Base-by-base conservation (phyloP, 2,329 filamentous ascomycete species). In the Alternaria sp. region DNA sequence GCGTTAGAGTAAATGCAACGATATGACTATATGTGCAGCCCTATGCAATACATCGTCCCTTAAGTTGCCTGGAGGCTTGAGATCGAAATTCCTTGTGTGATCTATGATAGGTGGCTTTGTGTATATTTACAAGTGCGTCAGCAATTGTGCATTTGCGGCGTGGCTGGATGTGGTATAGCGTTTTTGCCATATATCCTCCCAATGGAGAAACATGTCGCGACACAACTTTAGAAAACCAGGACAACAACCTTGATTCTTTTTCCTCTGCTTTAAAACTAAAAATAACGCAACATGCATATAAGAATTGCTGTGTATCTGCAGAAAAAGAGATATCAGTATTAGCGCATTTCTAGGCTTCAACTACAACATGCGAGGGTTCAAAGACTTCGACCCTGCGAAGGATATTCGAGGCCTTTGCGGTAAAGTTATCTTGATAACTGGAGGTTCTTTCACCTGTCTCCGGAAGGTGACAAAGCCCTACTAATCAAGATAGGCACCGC, bases 401-500 rank as follows among this genome's bases (percentile, higher is more conserved):
- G 63, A 70, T 14, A 68, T 73, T n/a, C 60, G 61, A 8, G 59
- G 58, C 11, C 60, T 69, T 11, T 26, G 49, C 13, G 68, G 67
- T 5, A 70, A 70, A 50, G 60, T 68, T 4, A 57, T 72, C 4
- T 55, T 73, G 11, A 56, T 72, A 24, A 72, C 68, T 17, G 71
- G 69, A 49, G 68, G 67, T 67, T 36, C 29, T 7, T 49, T 8
- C 13, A 37, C 13, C 24, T n/a, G 2, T 45, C 26, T 21, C 10
- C 3, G 6, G n/a, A 17, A 9, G 9, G 8, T 29, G 24, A 11
- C 13, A 70, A 7, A 81, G 81, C 1, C 74, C 42, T 45, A 13
- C n/a, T n/a, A 31, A 26, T 17, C 13, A 29, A n/a, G 4, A 56
- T 61, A 77, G 79, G 79, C 53, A 84, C 81, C 51, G 69, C 73